phyloP scores from a whole-genome alignment of 2,329 filamentous ascomycete genomes.

The Fusarium odoratissimum region DNA sequence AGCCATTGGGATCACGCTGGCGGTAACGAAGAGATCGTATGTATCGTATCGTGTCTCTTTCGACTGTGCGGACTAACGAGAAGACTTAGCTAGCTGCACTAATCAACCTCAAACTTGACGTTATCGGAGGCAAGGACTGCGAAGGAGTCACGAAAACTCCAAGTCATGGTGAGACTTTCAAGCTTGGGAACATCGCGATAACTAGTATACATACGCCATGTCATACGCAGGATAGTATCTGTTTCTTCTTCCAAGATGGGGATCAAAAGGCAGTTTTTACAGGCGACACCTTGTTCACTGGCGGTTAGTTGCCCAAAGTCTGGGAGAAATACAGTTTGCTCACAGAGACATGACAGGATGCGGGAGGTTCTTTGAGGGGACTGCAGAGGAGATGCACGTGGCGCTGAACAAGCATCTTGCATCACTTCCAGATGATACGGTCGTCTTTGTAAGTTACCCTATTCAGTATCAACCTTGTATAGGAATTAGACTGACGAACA shows the following conservation, averaged over 20 bases:
- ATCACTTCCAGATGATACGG: neutral
- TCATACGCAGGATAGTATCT: neutral
- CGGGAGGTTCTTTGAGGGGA: neutral
- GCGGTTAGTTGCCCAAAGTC: neutral
- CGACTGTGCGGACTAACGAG: neutral
- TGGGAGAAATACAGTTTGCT: rapidly evolving
- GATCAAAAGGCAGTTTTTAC: neutral
- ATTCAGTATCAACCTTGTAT: rapidly evolving
- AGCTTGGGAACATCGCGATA: neutral
- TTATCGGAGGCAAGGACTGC: neutral
- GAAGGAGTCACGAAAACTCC: neutral
- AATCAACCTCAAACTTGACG: neutral
- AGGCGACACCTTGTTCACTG: neutral
- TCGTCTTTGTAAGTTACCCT: neutral
- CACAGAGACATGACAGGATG: neutral
- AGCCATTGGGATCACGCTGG: neutral
- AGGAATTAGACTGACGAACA: neutral
- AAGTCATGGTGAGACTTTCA: neutral
- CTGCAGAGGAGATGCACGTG: neutral
- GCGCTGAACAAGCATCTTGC: neutral
- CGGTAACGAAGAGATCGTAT: neutral
- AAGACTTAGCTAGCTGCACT: neutral
- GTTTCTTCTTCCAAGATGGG: neutral
- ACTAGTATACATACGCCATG: neutral
- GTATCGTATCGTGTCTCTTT: neutral